These are phyloP conservation scores for Physcomitrellopsis africana DNA, from an alignment of 225 moss, liverwort and hornwort genomes.

Conservation along the genomic window DNA sequence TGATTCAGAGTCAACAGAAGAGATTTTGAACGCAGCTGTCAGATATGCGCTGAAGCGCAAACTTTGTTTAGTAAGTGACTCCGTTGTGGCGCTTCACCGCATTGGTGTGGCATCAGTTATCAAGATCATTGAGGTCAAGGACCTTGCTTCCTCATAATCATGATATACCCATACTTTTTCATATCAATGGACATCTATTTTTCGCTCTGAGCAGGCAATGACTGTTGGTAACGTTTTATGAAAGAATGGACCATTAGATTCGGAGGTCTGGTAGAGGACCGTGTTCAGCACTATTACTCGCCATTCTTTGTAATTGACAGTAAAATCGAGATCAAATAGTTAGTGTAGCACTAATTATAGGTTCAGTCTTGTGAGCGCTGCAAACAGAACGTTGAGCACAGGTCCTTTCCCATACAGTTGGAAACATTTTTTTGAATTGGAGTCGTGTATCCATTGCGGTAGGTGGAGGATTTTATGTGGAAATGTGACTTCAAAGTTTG, in stretches of 20 bases:
- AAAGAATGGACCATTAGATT: neutral
- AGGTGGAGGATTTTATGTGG: too few relatives aligned
- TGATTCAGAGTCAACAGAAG: constrained; percentile 86
- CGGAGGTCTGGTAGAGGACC: neutral
- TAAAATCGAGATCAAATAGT: neutral
- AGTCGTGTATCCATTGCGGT: too few relatives aligned
- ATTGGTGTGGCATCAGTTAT: constrained; percentile 86
- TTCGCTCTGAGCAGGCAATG: neutral
- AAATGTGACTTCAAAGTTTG: too few relatives aligned
- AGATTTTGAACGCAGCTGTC: constrained; percentile 76
- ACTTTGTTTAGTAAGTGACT: constrained; percentile 77
- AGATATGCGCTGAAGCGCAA: constrained; percentile 56
- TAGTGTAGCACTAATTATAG: neutral
- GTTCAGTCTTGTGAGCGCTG: constrained; percentile 12
- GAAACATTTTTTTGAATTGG: neutral
- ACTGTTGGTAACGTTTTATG: neutral
- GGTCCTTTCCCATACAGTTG: neutral
- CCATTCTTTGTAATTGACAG: neutral
- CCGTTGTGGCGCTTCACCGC: constrained; percentile 87
- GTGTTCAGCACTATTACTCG: neutral
- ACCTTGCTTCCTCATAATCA: neutral
- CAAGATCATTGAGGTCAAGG: constrained; percentile 84
- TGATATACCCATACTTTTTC: neutral
- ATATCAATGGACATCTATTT: neutral
- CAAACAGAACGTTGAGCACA: neutral